Evolutionary conservation across 1,139 yeast genomes (phyloP).

Genomic region (Kodamaea derodonti): DNA sequence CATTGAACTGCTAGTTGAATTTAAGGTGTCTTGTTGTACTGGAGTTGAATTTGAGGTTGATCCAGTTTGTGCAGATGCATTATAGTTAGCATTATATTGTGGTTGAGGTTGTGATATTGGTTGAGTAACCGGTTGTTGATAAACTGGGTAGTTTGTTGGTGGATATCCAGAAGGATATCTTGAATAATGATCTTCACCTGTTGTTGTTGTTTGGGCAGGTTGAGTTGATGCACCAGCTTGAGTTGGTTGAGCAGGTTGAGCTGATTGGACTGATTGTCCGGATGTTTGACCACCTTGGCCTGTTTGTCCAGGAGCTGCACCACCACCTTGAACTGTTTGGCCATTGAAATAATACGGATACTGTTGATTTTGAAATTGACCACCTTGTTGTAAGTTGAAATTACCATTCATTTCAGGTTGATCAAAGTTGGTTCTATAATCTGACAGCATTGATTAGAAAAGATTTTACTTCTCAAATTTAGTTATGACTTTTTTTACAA

Average conservation of each 20-base stretch:
- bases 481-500: too few species aligned
- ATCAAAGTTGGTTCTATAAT: conserved; percentile 1
- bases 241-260: not conserved
- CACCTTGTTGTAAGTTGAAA: conserved; percentile 9
- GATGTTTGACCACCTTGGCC: not conserved
- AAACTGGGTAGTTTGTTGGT: conserved; percentile 12
- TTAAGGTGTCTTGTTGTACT: conserved; percentile 9
- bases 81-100: conserved; percentile 5
- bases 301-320: conserved; percentile 5
- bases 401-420: conserved; percentile 11
- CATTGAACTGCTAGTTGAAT: conserved; percentile 24
- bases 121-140: conserved; percentile 11
- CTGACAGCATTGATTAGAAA: conserved; percentile 3
- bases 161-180: conserved; percentile 1
- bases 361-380: conserved; percentile 16
- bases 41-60: not conserved
- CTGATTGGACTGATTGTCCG: not conserved
- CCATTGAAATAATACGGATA: conserved; percentile 19
- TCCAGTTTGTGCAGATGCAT: not conserved
- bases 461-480: too few species aligned
- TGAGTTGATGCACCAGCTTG: conserved; percentile 8
- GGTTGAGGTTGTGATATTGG: conserved; percentile 13
- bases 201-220: conserved; percentile 1
- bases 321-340: conserved; percentile 12
- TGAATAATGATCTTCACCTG: not conserved